Evolutionary conservation across 768 basidiomycete genomes (phyloP).

Genomic region (Daedaleopsis nitida): DNA sequence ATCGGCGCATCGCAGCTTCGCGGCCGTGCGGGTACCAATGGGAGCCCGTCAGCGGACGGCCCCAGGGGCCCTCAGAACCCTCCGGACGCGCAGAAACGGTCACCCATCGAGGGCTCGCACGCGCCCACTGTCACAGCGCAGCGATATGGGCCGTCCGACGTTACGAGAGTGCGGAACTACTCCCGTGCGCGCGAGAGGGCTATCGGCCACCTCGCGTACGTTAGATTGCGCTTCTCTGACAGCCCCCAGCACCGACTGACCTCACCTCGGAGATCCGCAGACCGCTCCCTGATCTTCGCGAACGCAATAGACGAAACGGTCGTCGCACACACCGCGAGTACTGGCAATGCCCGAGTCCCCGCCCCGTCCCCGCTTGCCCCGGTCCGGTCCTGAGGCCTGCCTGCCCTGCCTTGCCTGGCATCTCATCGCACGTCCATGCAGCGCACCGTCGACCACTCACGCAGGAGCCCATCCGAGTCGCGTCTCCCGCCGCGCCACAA

Average conservation of each 20-base stretch:
- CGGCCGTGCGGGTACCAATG: background rate
- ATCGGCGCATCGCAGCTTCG: conserved; percentile 5
- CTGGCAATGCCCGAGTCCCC: too few species aligned
- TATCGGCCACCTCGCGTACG: background rate
- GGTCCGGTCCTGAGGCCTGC: too few species aligned
- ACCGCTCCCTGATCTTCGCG: background rate
- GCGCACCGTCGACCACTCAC: too few species aligned
- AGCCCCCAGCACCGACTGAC: background rate
- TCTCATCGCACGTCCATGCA: too few species aligned
- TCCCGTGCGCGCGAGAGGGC: background rate
- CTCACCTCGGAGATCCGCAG: background rate
- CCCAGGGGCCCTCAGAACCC: background rate
- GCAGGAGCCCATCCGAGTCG: background rate
- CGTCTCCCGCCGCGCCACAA: background rate
- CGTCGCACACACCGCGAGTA: background rate
- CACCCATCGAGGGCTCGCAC: background rate
- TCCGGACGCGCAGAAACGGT: background rate
- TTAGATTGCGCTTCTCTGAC: background rate
- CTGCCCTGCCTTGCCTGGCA: too few species aligned
- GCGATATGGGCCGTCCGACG: background rate
- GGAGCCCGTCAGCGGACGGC: background rate
- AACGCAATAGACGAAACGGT: background rate
- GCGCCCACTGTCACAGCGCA: background rate
- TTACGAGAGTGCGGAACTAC: background rate
- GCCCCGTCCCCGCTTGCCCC: too few species aligned